A percentile compares a stretch with the other conserved stretches of the same genome.
phyloP scores from a whole-genome alignment of 1,284 basidiomycete species.

The Pterulicium gracile region DNA sequence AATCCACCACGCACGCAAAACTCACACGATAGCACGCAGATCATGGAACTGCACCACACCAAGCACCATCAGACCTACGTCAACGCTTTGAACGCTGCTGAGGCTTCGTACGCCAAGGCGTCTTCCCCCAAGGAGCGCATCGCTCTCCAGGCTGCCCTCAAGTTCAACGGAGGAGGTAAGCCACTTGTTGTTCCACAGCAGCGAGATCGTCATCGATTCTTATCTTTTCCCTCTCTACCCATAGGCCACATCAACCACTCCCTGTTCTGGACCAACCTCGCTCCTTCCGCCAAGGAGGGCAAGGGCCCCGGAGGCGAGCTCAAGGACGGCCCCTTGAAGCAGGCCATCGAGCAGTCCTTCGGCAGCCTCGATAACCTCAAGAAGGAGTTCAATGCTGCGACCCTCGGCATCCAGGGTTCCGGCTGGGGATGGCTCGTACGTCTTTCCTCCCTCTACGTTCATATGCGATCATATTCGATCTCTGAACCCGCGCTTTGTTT shows the following conservation, averaged over 20 bases:
- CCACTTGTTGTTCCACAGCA: constrained; percentile 4
- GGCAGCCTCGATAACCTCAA: constrained; percentile 64
- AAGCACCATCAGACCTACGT: constrained; percentile 85
- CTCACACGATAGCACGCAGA: no score
- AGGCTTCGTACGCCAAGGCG: constrained; percentile 58
- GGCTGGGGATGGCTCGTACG: constrained; percentile 90
- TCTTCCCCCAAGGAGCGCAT: constrained; percentile 68
- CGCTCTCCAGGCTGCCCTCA: constrained; percentile 61
- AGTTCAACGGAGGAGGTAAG: constrained; percentile 60
- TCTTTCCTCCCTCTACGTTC: constrained; percentile 11
- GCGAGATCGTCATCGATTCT: constrained; percentile 3
- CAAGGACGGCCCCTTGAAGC: constrained; percentile 53
- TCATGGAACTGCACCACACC: constrained; percentile 79
- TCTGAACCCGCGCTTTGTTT: no score
- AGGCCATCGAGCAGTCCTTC: constrained; percentile 55
- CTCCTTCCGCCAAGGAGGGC: constrained; percentile 37
- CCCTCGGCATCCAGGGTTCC: constrained; percentile 80
- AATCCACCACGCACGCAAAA: no score
- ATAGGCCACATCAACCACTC: constrained; percentile 84
- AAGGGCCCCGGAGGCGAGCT: constrained; percentile 54
- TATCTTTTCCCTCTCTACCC: constrained; percentile 12
- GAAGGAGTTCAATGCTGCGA: constrained; percentile 64
- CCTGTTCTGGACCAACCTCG: constrained; percentile 90
- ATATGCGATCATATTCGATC: constrained; percentile 4
- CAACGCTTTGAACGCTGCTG: constrained; percentile 66